Base-by-base conservation (phyloP, 257 asterid genomes). In the Petrea volubilis region DNA sequence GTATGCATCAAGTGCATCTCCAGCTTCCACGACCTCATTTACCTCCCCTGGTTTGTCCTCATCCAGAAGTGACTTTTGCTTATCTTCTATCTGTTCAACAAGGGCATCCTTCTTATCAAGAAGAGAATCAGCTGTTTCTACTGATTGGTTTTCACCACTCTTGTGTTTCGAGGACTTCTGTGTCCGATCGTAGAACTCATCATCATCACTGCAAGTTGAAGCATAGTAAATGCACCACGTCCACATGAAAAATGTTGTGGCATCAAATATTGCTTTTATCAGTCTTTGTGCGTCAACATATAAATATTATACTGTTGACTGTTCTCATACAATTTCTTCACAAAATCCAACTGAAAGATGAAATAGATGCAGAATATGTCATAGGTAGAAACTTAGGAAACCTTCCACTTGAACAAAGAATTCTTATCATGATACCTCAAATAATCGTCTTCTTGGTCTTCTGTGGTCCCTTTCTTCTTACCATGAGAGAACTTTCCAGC, bases 111-210 rank as follows among this genome's bases (percentile, higher is more conserved):
- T 90, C 89, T 90, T 95, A 78, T 88, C 98, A 73, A 95, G 98
- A 78, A 95, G 96, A 68, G 99, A 85, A 79, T 95, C 97, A 46
- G 98, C 96, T 43, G 99, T 92, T 80, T 95, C 98, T 49, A 95
- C 81, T 47, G 99, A 84, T 78, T 84, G 88, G 78, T 74, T 83
- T 75, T 85, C 95, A 49, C 87, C 92, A 70, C 58, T 77, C 82
- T 80, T 94, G 64, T 18, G 77, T 77, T 95, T 92, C 21, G 79
- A 67, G 34, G 86, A 77, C 85, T 95, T 95, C 75, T 60, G 72
- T 24, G 97, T 85, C 60, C 97, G 98, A 75, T 95, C 97, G 44
- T 91, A 95, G 85, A 89, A 91, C 14, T 95, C 98, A 57, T 92
- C 98, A 61, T 92, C 99, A 61, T 87, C 98, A 74, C 99, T 91